Evolutionary conservation across 371 early-diverging fungal genomes (phyloP), one percentile per base, ranked within the genome.

Genomic region (Quaeritorhiza haematococci): DNA sequence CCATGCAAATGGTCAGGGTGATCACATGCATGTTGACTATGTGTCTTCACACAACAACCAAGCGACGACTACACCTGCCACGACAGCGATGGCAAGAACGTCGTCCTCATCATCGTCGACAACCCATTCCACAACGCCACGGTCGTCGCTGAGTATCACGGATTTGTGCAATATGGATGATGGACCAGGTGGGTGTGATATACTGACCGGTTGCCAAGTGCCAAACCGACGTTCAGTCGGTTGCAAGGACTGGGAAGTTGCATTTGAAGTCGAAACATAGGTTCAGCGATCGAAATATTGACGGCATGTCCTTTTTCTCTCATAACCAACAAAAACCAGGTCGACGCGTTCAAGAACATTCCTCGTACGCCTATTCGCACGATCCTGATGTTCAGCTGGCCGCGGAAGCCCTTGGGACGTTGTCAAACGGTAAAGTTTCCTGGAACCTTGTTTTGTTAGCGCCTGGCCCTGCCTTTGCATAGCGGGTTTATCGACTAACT

Each of bases 361-460:
- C 38, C 38, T 38, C 19, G 13, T 19, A 13, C 38, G 38, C 10
- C 38, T 38, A 13, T 38, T 38, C 19, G 38, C 19, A 50, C 33
- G 84, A 82, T 54, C 68, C 77, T 26, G 84, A 76, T 46, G 83
- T 82, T n/a, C 79, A 75, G 62, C 49, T 82, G 33, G 85, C 86
- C 24, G 88, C 83, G 19, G 84, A 85, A 62, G 82, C 74, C 21
- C 67, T 88, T n/a, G 85, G 82, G 2, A 78, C 77, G 49, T 74
- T 88, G 73, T 72, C 70, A 7, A 3, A 23, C n/a, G n/a, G n/a
- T n/a, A n/a, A n/a, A n/a, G n/a, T n/a, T n/a, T n/a, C n/a, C n/a
- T n/a, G n/a, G n/a, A n/a, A n/a, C n/a, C n/a, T n/a, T n/a, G n/a
- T n/a, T n/a, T n/a, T n/a, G n/a, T n/a, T n/a, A n/a, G n/a, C n/a